A percentile compares a stretch with the other conserved stretches of the same genome.
phyloP scores from a whole-genome alignment of 129 eudicot genomes.

The Centaurea solstitialis region DNA sequence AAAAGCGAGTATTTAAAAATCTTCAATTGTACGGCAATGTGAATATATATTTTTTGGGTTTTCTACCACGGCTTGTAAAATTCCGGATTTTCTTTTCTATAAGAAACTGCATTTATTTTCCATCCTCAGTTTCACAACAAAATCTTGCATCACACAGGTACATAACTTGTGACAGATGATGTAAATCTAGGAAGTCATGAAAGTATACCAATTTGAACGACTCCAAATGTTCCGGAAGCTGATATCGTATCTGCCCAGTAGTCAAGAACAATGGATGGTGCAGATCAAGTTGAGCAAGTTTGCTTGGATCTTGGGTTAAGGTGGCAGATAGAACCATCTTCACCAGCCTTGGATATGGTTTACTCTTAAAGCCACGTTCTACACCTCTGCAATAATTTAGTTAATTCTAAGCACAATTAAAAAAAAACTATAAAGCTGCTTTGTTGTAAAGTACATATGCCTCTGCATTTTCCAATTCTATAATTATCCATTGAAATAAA shows the following conservation, averaged over 20 bases:
- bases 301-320: conserved; percentile 91
- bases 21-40: no score
- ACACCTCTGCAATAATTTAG: conserved; percentile 61
- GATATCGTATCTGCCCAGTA: conserved; percentile 75
- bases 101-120: neutral
- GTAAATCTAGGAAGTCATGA: conserved; percentile 17
- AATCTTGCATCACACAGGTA: neutral
- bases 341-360: conserved; percentile 66
- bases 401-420: conserved; percentile 3
- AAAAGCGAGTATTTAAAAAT: no score
- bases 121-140: neutral
- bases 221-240: conserved; percentile 69
- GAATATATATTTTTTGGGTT: no score
- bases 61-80: neutral
- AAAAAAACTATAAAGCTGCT: conserved; percentile 11
- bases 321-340: conserved; percentile 94
- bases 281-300: conserved; percentile 85
- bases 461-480: conserved; percentile 1
- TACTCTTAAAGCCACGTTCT: conserved; percentile 87
- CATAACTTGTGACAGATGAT: neutral
- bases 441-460: neutral
- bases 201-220: conserved; percentile 70
- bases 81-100: neutral
- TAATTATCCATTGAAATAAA: neutral
- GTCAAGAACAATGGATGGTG: conserved; percentile 92